phyloP scores from a whole-genome alignment of 805 yeast species.

The Metschnikowia cerradonensis region DNA sequence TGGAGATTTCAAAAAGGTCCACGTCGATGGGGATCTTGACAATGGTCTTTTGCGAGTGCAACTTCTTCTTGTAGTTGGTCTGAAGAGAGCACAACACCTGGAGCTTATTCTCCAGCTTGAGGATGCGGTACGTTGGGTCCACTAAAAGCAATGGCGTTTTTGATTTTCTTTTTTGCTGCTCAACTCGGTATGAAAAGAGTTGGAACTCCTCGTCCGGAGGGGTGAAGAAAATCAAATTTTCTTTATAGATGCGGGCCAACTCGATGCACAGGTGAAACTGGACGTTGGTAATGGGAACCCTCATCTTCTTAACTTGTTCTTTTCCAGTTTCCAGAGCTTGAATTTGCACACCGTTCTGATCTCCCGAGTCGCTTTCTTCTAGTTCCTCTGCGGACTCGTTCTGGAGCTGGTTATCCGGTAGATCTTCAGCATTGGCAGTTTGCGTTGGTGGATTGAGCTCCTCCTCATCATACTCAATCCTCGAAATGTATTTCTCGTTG shows the following conservation, averaged over 20 bases:
- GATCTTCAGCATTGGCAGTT: not conserved
- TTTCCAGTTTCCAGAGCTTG: too few relatives aligned
- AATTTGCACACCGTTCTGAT: not conserved
- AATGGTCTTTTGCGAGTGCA: constrained; percentile 29
- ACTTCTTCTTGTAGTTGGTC: constrained; percentile 33
- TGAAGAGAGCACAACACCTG: constrained; percentile 33
- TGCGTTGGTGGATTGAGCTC: constrained; percentile 4
- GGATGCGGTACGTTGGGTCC: constrained; percentile 31
- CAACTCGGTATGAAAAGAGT: constrained; percentile 39
- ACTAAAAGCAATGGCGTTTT: constrained; percentile 44
- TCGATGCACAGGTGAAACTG: constrained; percentile 69
- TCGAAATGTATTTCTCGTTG: constrained; percentile 35
- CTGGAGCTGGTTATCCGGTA: constrained; percentile 12
- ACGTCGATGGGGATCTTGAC: constrained; percentile 36
- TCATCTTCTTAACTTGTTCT: constrained; percentile 5
- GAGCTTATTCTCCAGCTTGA: constrained; percentile 20
- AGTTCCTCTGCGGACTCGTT: constrained; percentile 3
- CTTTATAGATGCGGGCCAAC: constrained; percentile 59
- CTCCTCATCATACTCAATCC: constrained; percentile 24
- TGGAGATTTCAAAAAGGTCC: constrained; percentile 24
- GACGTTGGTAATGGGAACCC: constrained; percentile 34
- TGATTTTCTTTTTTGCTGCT: constrained; percentile 34
- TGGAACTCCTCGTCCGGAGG: constrained; percentile 70
- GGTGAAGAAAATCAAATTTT: constrained; percentile 67
- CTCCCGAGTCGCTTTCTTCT: not conserved